These are phyloP conservation scores for Penicillium griseofulvum DNA, from an alignment of 2,329 filamentous ascomycete species.

Conservation along the genomic window DNA sequence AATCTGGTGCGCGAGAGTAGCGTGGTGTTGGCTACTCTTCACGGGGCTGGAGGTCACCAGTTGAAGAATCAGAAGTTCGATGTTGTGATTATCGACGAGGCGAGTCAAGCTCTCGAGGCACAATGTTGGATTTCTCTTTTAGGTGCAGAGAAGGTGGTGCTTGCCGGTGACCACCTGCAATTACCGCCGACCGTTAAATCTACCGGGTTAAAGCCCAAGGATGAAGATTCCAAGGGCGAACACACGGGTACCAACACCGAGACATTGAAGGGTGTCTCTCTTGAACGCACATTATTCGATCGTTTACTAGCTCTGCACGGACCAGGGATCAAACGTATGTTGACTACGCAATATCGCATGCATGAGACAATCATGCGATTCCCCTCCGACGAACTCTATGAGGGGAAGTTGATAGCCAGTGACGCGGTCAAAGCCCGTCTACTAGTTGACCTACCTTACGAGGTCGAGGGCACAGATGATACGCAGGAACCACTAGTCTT, in stretches of 20 bases:
- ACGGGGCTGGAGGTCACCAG: slow-evolving; percentile 85
- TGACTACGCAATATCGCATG: slow-evolving; percentile 98
- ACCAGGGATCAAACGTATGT: slow-evolving; percentile 80
- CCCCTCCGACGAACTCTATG: slow-evolving; percentile 85
- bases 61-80: slow-evolving; percentile 79
- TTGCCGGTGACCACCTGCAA: slow-evolving; percentile 92
- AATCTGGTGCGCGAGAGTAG: slow-evolving; percentile 73
- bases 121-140: slow-evolving; percentile 95
- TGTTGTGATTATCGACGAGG: slow-evolving; percentile 93
- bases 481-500: slow-evolving; percentile 86
- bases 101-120: slow-evolving; percentile 90
- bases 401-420: slow-evolving; percentile 74
- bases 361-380: slow-evolving; percentile 94
- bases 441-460: slow-evolving; percentile 74
- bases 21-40: slow-evolving; percentile 87
- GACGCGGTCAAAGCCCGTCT: slow-evolving; percentile 73
- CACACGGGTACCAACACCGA: slow-evolving; percentile 31
- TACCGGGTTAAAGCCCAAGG: slow-evolving; percentile 42
- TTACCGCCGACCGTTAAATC: slow-evolving; percentile 93
- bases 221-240: slow-evolving; percentile 33
- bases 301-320: slow-evolving; percentile 80
- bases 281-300: slow-evolving; percentile 93
- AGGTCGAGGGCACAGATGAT: slow-evolving; percentile 76
- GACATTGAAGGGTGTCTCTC: slow-evolving; percentile 53
- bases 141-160: slow-evolving; percentile 75